Evolutionary conservation across 176 grass and related monocot species (phyloP).

Genomic region (Rhynchospora breviuscula): DNA sequence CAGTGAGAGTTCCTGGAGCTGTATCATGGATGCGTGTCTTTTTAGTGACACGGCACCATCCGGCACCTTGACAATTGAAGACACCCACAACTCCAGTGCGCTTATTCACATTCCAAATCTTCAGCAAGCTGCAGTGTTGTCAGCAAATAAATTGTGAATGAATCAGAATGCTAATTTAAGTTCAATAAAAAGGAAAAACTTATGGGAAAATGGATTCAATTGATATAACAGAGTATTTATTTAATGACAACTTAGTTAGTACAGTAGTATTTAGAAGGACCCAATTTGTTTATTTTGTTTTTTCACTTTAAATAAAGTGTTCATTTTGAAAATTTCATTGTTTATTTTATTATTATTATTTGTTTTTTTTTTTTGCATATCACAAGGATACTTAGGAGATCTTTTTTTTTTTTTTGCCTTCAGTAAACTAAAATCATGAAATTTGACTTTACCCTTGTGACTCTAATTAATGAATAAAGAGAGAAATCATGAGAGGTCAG

Average conservation of each 20-base stretch:
- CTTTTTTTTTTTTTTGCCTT: background rate
- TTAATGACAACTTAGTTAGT: background rate
- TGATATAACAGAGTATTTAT: background rate
- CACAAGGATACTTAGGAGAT: background rate
- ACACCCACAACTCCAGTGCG: conserved; percentile 63
- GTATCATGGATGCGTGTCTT: conserved; percentile 60
- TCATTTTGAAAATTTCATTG: background rate
- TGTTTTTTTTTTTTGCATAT: background rate
- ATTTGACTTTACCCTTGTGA: background rate
- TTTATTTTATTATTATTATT: background rate
- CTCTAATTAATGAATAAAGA: background rate
- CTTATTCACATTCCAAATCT: conserved; percentile 80
- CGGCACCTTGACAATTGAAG: conserved; percentile 92
- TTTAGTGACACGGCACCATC: conserved; percentile 60
- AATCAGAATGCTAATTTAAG: background rate
- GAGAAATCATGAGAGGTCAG: background rate
- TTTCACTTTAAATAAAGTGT: background rate
- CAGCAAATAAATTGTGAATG: background rate
- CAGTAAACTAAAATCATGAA: background rate
- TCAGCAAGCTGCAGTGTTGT: conserved; percentile 43
- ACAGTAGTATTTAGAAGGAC: no score
- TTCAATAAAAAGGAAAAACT: background rate
- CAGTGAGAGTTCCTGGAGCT: conserved; percentile 48
- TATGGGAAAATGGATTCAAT: background rate
- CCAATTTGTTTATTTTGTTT: no score